These are phyloP conservation scores for Vitis riparia DNA, from an alignment of 164 flowering plant genomes.

Conservation along the genomic window DNA sequence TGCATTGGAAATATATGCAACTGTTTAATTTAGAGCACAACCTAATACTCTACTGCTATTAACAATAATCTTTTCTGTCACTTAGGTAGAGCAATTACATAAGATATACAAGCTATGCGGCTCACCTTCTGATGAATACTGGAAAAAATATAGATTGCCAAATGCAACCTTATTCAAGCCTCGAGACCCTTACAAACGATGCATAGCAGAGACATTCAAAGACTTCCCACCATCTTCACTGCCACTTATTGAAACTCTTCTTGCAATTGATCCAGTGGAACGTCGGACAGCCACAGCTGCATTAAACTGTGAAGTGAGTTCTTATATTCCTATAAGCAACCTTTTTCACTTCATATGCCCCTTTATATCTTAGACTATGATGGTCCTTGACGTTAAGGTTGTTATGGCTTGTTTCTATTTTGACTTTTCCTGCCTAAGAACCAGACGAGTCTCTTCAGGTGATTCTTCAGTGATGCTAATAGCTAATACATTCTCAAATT, in stretches of 20 bases:
- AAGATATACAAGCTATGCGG: slow-evolving; percentile 74
- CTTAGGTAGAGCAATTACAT: slow-evolving; percentile 72
- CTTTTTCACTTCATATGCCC: neutral
- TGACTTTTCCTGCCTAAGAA: neutral
- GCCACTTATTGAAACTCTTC: slow-evolving; percentile 44
- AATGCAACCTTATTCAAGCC: slow-evolving; percentile 58
- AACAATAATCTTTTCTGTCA: neutral
- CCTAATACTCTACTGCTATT: slow-evolving; percentile 1
- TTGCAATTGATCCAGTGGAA: slow-evolving; percentile 47
- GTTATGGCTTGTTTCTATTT: neutral
- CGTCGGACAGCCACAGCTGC: slow-evolving; percentile 43
- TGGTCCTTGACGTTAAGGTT: neutral
- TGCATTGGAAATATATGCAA: neutral
- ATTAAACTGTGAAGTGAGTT: slow-evolving; percentile 36
- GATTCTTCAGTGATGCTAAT: neutral
- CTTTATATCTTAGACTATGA: neutral
- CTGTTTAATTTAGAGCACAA: neutral
- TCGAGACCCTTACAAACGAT: slow-evolving; percentile 36
- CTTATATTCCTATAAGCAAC: neutral
- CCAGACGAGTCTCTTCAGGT: neutral
- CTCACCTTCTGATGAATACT: slow-evolving; percentile 69
- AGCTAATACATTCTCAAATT: too few relatives aligned
- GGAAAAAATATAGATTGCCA: slow-evolving; percentile 63
- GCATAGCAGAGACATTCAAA: slow-evolving; percentile 37
- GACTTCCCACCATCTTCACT: slow-evolving; percentile 43